phyloP scores from a whole-genome alignment of 345 rosid species.

The Clausena lansium region DNA sequence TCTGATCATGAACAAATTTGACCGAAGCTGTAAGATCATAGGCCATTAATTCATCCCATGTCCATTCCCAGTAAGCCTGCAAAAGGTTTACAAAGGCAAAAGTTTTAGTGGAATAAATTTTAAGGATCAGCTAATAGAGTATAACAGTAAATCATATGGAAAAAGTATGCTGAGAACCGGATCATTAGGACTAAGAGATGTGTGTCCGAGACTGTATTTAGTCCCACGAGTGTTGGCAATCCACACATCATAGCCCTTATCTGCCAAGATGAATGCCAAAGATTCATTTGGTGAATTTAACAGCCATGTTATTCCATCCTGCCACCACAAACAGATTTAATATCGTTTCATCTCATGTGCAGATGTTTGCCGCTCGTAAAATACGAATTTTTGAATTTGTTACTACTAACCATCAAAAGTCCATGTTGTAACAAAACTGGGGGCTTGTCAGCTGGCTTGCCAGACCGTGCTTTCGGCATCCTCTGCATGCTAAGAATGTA shows the following conservation, averaged over 20 bases:
- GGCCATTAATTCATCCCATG: slow-evolving; percentile 54
- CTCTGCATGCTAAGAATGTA: slow-evolving; percentile 56
- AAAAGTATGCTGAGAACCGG: not conserved
- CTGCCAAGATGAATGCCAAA: slow-evolving; percentile 39
- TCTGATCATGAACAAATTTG: slow-evolving; percentile 35
- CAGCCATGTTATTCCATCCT: slow-evolving; percentile 54
- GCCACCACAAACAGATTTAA: not conserved
- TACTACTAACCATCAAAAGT: not conserved
- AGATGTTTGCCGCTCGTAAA: too few relatives aligned
- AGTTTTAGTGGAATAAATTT: too few relatives aligned
- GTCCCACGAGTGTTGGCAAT: slow-evolving; percentile 53
- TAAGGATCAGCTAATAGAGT: not conserved
- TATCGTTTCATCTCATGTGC: not conserved
- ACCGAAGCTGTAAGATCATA: slow-evolving; percentile 52
- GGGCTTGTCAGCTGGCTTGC: slow-evolving; percentile 43
- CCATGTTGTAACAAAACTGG: slow-evolving; percentile 62
- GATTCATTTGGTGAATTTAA: slow-evolving; percentile 37
- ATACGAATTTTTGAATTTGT: too few relatives aligned
- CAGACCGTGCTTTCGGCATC: slow-evolving; percentile 34
- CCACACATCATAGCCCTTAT: slow-evolving; percentile 52
- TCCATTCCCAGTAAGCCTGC: slow-evolving; percentile 66
- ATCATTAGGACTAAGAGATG: slow-evolving; percentile 30
- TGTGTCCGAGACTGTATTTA: slow-evolving; percentile 36
- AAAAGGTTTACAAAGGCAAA: not conserved
- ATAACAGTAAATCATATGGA: not conserved